Base-by-base conservation (phyloP, 495 filamentous ascomycete species). In the Trichoderma asperelloides region DNA sequence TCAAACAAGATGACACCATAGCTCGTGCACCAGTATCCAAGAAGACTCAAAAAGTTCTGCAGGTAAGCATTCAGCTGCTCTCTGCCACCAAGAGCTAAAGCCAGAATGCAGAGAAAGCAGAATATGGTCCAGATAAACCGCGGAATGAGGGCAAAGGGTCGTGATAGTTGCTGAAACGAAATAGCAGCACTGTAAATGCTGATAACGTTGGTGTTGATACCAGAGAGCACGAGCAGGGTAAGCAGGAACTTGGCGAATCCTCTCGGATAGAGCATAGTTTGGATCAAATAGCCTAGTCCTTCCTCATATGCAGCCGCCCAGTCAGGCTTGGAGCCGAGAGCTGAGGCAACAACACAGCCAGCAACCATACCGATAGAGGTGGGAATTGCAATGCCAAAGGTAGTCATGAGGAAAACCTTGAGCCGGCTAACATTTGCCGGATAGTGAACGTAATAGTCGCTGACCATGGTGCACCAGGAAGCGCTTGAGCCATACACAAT, bases 371-470 rank as follows among this genome's bases (percentile, higher is more conserved):
- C 82, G 68, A 89, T 80, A 64, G 77, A 80, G 0, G 85, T 87
- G 0, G 88, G 82, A 39, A 86, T 79, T 4, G 63, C 72, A 67
- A 78, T 74, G 6, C 81, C 82, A n/a, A 78, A 68, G 40, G 77
- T 75, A 0, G 82, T 83, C 25, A 84, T 65, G 66, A 75, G 33
- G 67, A 87, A 89, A 23, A 88, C 77, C 68, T 82, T 86, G 62
- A 77, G 70, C 63, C 79, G 78, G 23, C 78, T 75, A 8, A 81
- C 84, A 27, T 79, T 73, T 63, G 77, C 79, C 0, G 86, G 86
- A 69, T 87, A 88, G 47, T 87, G 80, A 9, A 85, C 84, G 70
- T 88, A 88, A 70, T 84, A 89, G 69, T 89, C 87, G 0, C 81
- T 80, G 0, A 82, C 85, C 55, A 87, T 85, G 6, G 86, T 84